Evolutionary conservation across 176 grass and related monocot species (phyloP).

Genomic region (Metroxylon sagu): DNA sequence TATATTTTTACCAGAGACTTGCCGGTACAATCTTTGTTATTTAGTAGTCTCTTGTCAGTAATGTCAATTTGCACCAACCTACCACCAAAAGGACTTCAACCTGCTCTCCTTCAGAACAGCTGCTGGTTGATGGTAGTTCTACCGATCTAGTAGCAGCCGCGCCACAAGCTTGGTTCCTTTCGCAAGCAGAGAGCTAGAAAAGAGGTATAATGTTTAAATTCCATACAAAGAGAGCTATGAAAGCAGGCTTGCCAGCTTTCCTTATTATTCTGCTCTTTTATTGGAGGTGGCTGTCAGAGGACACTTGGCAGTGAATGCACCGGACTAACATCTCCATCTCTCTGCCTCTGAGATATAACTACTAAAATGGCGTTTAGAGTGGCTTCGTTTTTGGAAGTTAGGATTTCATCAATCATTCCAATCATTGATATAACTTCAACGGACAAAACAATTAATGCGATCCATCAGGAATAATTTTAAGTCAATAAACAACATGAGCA

Average conservation of each 20-base stretch:
- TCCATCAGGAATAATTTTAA: background rate
- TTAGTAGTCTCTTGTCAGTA: too few relatives aligned
- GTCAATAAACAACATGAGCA: background rate
- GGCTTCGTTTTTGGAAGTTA: slow-evolving; percentile 27
- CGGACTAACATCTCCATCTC: slow-evolving; percentile 57
- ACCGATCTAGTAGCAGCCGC: too few relatives aligned
- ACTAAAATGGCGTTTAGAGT: slow-evolving; percentile 46
- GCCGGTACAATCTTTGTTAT: too few relatives aligned
- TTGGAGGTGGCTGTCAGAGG: slow-evolving; percentile 25
- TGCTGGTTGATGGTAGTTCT: too few relatives aligned
- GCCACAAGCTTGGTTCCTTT: too few relatives aligned
- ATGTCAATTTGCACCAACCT: too few relatives aligned
- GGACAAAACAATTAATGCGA: slow-evolving; percentile 7
- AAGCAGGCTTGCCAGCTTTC: slow-evolving; percentile 21
- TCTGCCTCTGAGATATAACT: slow-evolving; percentile 57
- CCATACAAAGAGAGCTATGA: too few relatives aligned
- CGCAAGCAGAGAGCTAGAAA: too few relatives aligned
- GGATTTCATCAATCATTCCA: slow-evolving; percentile 89
- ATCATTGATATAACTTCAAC: slow-evolving; percentile 65
- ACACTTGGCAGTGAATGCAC: slow-evolving; percentile 47
- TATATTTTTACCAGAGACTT: too few relatives aligned
- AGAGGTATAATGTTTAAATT: too few relatives aligned
- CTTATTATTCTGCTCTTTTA: slow-evolving; percentile 9
- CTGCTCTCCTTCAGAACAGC: too few relatives aligned
- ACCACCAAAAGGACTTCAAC: too few relatives aligned